These are phyloP conservation scores for Neurospora sp. DNA, from an alignment of 495 filamentous ascomycete species.

Conservation along the genomic window DNA sequence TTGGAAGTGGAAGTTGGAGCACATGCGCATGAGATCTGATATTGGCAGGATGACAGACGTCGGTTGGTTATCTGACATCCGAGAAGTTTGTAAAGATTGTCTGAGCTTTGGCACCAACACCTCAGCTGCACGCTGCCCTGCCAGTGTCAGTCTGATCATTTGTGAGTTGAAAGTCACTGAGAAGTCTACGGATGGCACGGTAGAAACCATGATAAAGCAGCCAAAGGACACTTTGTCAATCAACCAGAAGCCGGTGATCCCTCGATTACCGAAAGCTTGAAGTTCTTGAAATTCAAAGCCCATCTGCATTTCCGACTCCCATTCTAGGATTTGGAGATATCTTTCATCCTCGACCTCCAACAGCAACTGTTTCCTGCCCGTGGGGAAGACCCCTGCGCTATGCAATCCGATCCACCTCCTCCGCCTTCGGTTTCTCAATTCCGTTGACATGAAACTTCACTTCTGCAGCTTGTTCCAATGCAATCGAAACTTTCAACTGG, in stretches of 20 bases:
- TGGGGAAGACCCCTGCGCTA: background rate
- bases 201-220: background rate
- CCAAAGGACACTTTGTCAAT: background rate
- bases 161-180: background rate
- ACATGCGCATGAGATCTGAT: background rate
- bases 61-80: background rate
- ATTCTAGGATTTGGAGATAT: background rate
- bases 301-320: background rate
- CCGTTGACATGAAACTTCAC: background rate
- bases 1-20: background rate
- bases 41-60: background rate
- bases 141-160: background rate
- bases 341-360: background rate
- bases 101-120: background rate
- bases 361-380: background rate
- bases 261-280: background rate
- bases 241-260: background rate
- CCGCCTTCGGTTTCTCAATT: background rate
- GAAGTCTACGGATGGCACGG: background rate
- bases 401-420: background rate
- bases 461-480: background rate
- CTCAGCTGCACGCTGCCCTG: background rate
- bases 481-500: background rate
- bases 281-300: background rate
- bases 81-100: background rate